Percentiles rank a stretch among this genome's conserved stretches.
These are phyloP conservation scores for Penicillium silybi DNA, from an alignment of 495 filamentous ascomycete genomes.

Conservation along the genomic window DNA sequence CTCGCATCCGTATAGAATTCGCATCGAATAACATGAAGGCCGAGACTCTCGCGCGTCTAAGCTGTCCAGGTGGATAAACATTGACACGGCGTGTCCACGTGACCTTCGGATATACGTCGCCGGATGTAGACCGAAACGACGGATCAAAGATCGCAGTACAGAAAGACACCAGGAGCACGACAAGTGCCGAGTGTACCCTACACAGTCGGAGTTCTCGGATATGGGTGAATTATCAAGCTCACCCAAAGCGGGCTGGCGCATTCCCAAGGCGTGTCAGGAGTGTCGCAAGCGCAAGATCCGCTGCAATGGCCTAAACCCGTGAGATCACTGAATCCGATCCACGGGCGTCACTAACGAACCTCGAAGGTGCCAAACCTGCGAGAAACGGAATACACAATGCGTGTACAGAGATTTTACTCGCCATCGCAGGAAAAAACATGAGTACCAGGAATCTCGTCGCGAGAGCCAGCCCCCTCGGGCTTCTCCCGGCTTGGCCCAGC, in stretches of 20 bases:
- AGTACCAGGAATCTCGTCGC: conserved; percentile 4
- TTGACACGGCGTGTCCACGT: conserved; percentile 5
- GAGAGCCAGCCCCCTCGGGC: conserved; percentile 7
- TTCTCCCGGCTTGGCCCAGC: conserved; percentile 16
- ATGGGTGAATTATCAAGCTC: conserved; percentile 28
- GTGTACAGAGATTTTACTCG: conserved; percentile 39
- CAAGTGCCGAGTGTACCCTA: background rate
- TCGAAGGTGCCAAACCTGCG: conserved; percentile 37
- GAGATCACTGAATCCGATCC: background rate
- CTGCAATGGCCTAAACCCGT: conserved; percentile 39
- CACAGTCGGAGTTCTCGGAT: conserved; percentile 2
- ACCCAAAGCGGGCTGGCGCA: conserved; percentile 30
- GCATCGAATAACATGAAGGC: background rate
- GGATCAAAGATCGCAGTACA: conserved; percentile 11
- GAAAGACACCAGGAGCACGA: background rate
- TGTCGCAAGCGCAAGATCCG: conserved; percentile 44
- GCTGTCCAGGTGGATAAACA: background rate
- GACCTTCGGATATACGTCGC: background rate
- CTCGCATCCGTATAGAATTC: background rate
- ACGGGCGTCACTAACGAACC: background rate
- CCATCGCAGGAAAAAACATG: conserved; percentile 36
- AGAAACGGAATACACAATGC: conserved; percentile 32
- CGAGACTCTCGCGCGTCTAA: background rate
- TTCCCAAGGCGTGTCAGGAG: conserved; percentile 43
- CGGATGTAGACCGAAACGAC: conserved; percentile 22